Evolutionary conservation across 176 grass and related monocot genomes (phyloP).

Genomic region (Tuctoria greenei): DNA sequence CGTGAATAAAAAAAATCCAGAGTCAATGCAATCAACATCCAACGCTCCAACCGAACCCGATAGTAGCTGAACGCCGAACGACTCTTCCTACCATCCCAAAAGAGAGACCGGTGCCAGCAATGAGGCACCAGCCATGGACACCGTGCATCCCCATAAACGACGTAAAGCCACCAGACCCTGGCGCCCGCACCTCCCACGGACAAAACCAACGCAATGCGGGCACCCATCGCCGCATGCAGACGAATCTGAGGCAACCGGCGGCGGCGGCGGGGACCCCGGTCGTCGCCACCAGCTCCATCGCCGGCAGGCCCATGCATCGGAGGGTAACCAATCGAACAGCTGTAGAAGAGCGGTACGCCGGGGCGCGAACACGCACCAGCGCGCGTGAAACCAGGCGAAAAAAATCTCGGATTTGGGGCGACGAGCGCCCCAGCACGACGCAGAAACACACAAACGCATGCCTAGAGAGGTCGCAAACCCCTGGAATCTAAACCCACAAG

Average conservation of each 20-base stretch:
- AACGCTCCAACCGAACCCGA: not conserved
- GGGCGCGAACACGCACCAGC: not conserved
- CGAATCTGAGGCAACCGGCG: slow-evolving; percentile 11
- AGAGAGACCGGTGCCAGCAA: not conserved
- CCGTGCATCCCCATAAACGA: slow-evolving; percentile 41
- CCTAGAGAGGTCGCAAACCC: not conserved
- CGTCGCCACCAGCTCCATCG: not conserved
- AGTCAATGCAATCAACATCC: not conserved
- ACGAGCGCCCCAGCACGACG: not conserved
- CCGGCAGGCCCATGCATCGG: not conserved
- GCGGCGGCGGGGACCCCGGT: not conserved
- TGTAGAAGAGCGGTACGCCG: not conserved
- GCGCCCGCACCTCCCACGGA: not conserved
- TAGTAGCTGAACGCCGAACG: not conserved
- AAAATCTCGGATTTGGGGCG: slow-evolving; percentile 29
- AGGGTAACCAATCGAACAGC: not conserved
- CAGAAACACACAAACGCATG: not conserved
- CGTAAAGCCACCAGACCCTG: slow-evolving; percentile 28
- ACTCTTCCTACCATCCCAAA: not conserved
- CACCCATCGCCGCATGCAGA: slow-evolving; percentile 27
- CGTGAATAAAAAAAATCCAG: not conserved
- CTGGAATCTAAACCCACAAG: not conserved
- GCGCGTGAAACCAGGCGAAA: no score
- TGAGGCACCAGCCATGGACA: slow-evolving; percentile 21
- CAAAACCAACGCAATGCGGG: slow-evolving; percentile 29